Evolutionary conservation across 176 grass and related monocot genomes (phyloP).

Genomic region (Musa beccarii): DNA sequence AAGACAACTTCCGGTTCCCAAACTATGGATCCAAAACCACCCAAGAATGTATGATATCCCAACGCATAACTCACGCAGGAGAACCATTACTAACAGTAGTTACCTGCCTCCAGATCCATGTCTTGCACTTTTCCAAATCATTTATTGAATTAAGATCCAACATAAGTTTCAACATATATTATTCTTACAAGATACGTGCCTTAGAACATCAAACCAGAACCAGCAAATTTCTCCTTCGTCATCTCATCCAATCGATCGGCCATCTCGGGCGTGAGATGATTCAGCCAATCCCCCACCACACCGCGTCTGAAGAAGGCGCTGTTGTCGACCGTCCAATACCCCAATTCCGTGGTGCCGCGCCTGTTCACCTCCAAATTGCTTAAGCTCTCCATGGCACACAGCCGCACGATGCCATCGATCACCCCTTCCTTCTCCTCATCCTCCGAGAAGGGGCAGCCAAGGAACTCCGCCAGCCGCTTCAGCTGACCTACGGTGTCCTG

Average conservation of each 20-base stretch:
- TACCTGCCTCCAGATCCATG: no score
- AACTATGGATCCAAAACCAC: no score
- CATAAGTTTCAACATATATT: no score
- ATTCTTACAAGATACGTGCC: no score
- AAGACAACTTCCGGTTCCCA: no score
- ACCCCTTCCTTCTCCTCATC: neutral
- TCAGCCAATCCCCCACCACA: neutral
- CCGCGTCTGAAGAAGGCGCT: conserved; percentile 7
- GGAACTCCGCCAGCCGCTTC: conserved; percentile 12
- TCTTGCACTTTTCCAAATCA: no score
- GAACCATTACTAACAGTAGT: no score
- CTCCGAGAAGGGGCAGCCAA: conserved; percentile 5
- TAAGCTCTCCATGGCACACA: conserved; percentile 12
- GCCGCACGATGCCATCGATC: neutral
- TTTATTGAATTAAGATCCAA: no score
- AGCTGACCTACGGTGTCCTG: conserved; percentile 1
- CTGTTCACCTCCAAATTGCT: conserved; percentile 7
- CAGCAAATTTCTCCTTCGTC: neutral
- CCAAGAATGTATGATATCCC: no score
- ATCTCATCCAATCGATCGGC: conserved; percentile 7
- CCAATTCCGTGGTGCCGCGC: neutral
- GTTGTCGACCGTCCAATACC: neutral
- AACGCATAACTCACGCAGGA: no score
- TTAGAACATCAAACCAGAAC: neutral
- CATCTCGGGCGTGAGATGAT: conserved; percentile 19